These are phyloP conservation scores for Colletotrichum musicola DNA, from an alignment of 2,329 filamentous ascomycete species.

Conservation along the genomic window DNA sequence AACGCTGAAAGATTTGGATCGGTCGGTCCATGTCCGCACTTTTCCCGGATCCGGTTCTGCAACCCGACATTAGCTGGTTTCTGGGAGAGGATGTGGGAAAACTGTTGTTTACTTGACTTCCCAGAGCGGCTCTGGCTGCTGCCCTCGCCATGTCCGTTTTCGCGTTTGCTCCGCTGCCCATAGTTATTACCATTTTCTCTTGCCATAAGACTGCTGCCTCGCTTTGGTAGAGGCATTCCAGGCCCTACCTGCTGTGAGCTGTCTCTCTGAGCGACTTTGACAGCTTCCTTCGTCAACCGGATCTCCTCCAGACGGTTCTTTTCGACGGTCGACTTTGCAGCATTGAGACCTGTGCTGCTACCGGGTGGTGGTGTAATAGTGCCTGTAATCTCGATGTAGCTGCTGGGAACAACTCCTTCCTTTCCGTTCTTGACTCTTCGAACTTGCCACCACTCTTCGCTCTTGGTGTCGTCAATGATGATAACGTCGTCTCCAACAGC, in stretches of 20 bases:
- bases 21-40: conserved; percentile 93
- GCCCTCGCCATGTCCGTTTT: conserved; percentile 72
- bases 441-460: conserved; percentile 99
- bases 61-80: conserved; percentile 38
- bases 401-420: conserved; percentile 95
- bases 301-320: conserved; percentile 85
- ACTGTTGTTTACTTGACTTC: conserved; percentile 71
- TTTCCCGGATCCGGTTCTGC: conserved; percentile 85
- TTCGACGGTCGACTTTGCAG: conserved; percentile 75
- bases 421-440: conserved; percentile 90
- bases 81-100: not conserved
- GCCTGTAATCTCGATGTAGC: conserved; percentile 91
- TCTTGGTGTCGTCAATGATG: conserved; percentile 89
- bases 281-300: conserved; percentile 83
- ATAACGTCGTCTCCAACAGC: conserved; percentile 90
- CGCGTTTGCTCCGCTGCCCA: conserved; percentile 77
- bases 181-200: conserved; percentile 75
- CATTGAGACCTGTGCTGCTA: conserved; percentile 63
- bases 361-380: conserved; percentile 66
- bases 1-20: conserved; percentile 95
- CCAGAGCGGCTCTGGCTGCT: conserved; percentile 58
- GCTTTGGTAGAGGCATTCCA: conserved; percentile 80
- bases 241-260: conserved; percentile 76
- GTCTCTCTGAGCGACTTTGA: conserved; percentile 71
- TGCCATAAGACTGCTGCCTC: conserved; percentile 82